These are phyloP conservation scores for Rhizopus delemar DNA, from an alignment of 371 early-diverging fungal genomes.

Conservation along the genomic window DNA sequence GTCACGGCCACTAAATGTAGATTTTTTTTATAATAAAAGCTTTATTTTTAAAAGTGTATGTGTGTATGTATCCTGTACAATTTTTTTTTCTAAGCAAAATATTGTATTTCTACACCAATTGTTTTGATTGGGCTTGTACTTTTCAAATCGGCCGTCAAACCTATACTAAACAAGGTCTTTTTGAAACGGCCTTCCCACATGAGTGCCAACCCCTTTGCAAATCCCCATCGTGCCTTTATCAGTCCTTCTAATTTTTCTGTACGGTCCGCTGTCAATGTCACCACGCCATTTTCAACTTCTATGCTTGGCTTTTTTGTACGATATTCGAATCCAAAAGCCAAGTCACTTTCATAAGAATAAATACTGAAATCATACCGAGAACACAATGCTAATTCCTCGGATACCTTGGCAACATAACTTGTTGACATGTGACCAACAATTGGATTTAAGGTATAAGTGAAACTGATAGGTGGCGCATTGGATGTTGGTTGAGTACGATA, in stretches of 20 bases:
- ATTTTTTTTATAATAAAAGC: background rate
- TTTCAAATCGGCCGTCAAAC: conserved; percentile 57
- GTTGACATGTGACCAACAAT: conserved; percentile 86
- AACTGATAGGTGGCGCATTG: conserved; percentile 52
- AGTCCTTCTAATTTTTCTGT: conserved; percentile 57
- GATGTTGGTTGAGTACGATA: conserved; percentile 68
- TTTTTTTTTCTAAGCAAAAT: conserved; percentile 49
- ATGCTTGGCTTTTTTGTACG: conserved; percentile 22
- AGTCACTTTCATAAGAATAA: conserved; percentile 85
- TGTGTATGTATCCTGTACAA: background rate
- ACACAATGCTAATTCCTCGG: conserved; percentile 67
- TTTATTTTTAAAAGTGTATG: background rate
- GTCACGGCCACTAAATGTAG: conserved; percentile 50
- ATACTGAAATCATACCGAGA: conserved; percentile 87
- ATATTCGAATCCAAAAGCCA: conserved; percentile 82
- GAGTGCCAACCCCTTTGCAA: conserved; percentile 55
- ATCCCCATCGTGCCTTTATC: conserved; percentile 60
- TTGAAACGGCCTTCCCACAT: conserved; percentile 73
- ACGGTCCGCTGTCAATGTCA: conserved; percentile 23
- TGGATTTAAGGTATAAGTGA: conserved; percentile 82
- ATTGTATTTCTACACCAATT: conserved; percentile 67
- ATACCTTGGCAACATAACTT: conserved; percentile 79
- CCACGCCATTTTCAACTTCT: conserved; percentile 13
- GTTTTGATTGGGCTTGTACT: conserved; percentile 56
- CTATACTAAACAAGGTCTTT: conserved; percentile 61